Evolutionary conservation across 1,284 basidiomycete species (phyloP).

Genomic region (Pseudozyma hubeiensis): DNA sequence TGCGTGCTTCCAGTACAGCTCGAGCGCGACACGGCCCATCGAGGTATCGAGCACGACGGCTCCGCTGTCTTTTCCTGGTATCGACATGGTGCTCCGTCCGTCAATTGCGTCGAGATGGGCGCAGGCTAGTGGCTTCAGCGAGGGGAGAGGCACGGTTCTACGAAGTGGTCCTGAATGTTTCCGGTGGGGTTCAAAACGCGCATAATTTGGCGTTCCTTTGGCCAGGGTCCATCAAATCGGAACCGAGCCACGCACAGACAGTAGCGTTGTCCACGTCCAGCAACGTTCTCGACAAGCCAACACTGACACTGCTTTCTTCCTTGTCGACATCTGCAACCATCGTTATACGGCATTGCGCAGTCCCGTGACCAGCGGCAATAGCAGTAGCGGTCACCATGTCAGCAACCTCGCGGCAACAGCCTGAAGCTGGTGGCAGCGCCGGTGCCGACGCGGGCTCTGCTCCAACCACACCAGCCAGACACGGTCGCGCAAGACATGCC

Average conservation of each 20-base stretch:
- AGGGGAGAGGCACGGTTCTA: not conserved
- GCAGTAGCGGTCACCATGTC: conserved; percentile 15
- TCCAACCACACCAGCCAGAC: conserved; percentile 11
- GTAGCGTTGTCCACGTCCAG: not conserved
- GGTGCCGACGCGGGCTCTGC: conserved; percentile 7
- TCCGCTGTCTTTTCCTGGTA: conserved; percentile 37
- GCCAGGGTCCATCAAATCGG: conserved; percentile 33
- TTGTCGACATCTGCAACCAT: conserved; percentile 11
- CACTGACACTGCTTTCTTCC: not conserved
- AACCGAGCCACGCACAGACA: conserved; percentile 40
- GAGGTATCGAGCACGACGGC: conserved; percentile 61
- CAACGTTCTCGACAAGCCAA: not conserved
- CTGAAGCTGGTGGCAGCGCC: conserved; percentile 1
- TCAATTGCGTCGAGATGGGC: not conserved
- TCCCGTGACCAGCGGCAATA: not conserved
- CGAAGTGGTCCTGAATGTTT: too few species aligned
- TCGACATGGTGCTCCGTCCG: conserved; percentile 25
- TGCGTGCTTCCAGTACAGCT: conserved; percentile 65
- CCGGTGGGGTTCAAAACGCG: conserved; percentile 1
- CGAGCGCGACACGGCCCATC: conserved; percentile 59
- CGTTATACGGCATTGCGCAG: not conserved
- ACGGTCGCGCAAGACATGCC: conserved; percentile 35
- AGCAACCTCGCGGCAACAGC: conserved; percentile 3
- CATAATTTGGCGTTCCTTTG: not conserved
- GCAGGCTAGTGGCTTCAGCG: not conserved